Base-by-base conservation (phyloP, 192 early-diverging fungal genomes). In the Rhizophagus prolifer region DNA sequence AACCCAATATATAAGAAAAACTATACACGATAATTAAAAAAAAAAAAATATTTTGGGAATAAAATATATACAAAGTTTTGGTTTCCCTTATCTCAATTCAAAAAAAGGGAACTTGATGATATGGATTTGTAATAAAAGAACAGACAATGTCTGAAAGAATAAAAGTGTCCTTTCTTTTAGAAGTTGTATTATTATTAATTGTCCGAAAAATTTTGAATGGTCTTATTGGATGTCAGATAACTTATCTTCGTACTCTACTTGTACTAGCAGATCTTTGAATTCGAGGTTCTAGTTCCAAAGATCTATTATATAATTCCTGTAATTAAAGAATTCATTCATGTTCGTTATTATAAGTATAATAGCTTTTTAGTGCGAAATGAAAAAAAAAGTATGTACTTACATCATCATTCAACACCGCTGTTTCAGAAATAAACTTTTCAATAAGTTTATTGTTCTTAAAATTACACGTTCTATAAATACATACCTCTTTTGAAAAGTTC, bases 401-500 rank as follows among this genome's bases (percentile, higher is more conserved):
- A 60, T 78, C 84, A 16, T 85, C 84, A 16, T 79, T 78, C 58
- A 83, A 62, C 13, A 83, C 79, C 38, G 70, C 75, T 0, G 80
- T 83, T 16, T 83, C 80, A 4, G 78, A 77, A 16, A 85, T 79
- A 14, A 79, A 79, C 0, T 79, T 75, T 3, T 77, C 77, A 68
- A 85, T 81, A 36, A 78, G 75, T 7, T 76, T 74, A 47, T 85
- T 82, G 8, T 78, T 80, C 28, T 82, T 78, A 59, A 83, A 79
- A 69, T 64, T 47, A 64, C 81, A 84, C 2, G 78, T 58, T 41
- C 65, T 76, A 31, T 66, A 64, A 16, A 9, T 13, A 36, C 54
- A 44, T 85, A 82, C 74, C 79, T 71, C 2, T 78, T 60, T 77
- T 92, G 91, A 76, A 86, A 91, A 28, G 78, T 83, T 78, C 86